A percentile compares a stretch with the other conserved stretches of the same genome.
Evolutionary conservation across 768 basidiomycete genomes (phyloP).

Genomic region (Lactifluus pinguis): DNA sequence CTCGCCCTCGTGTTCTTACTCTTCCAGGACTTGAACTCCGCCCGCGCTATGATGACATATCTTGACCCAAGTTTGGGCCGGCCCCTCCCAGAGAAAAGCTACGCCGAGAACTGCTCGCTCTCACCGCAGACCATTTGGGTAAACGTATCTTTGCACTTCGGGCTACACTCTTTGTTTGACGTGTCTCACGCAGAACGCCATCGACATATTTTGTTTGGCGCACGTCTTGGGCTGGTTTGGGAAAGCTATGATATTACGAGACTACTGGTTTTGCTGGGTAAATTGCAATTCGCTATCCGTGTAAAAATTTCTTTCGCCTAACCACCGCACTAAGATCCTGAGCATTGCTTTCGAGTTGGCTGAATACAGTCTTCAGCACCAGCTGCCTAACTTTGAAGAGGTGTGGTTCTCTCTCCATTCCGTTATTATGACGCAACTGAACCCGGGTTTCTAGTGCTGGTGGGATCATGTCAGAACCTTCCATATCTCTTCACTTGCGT

Average conservation of each 20-base stretch:
- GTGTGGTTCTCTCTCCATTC: constrained; percentile 33
- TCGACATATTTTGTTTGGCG: constrained; percentile 83
- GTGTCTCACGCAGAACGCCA: constrained; percentile 43
- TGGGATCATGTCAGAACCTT: constrained; percentile 73
- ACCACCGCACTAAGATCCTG: constrained; percentile 47
- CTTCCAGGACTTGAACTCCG: constrained; percentile 76
- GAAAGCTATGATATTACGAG: constrained; percentile 81
- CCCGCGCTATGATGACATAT: constrained; percentile 67
- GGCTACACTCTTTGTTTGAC: not conserved
- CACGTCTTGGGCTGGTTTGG: constrained; percentile 87
- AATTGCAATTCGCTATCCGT: constrained; percentile 19
- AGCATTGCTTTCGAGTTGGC: constrained; percentile 84
- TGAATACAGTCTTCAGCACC: constrained; percentile 82
- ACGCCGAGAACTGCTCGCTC: constrained; percentile 72
- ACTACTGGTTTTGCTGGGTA: constrained; percentile 95
- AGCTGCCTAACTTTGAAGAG: constrained; percentile 83
- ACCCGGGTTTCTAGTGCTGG: constrained; percentile 54
- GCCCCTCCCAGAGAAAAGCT: constrained; percentile 76
- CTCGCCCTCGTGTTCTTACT: constrained; percentile 75
- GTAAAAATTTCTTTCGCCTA: constrained; percentile 5
- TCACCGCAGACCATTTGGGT: constrained; percentile 62
- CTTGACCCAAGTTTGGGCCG: constrained; percentile 65
- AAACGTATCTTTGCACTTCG: constrained; percentile 18
- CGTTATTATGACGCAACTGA: constrained; percentile 20
- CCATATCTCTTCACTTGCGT: constrained; percentile 1